Percentiles rank a stretch among this genome's conserved stretches.
Evolutionary conservation across 2,329 filamentous ascomycete species (phyloP).

Genomic region (Dendrostoma leiphaemia): DNA sequence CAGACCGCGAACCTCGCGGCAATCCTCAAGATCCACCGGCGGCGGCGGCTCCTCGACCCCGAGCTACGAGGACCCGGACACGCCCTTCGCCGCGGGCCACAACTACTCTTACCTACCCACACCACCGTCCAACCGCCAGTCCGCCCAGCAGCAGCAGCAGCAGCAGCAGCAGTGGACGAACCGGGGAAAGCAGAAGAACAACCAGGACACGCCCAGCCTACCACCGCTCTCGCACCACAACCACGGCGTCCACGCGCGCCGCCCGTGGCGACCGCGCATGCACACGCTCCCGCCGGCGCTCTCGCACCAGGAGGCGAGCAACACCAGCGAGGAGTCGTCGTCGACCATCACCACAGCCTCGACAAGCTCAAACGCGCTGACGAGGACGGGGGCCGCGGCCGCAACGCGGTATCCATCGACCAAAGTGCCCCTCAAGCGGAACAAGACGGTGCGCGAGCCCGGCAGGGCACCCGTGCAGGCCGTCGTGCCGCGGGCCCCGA

Average conservation of each 20-base stretch:
- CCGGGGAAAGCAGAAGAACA: too few species aligned
- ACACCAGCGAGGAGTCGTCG: background rate
- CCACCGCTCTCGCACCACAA: too few species aligned
- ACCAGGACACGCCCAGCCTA: background rate
- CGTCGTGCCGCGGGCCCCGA: conserved; percentile 1
- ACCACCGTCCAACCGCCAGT: conserved; percentile 1
- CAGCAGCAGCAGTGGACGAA: background rate
- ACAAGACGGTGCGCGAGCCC: conserved; percentile 2
- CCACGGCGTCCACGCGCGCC: background rate
- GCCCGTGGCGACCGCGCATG: background rate
- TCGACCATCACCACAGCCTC: background rate
- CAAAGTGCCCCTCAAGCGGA: background rate
- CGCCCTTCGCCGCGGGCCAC: background rate
- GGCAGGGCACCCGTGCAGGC: conserved; percentile 3
- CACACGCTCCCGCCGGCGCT: background rate
- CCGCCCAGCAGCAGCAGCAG: background rate
- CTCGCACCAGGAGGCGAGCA: background rate
- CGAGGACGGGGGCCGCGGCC: background rate
- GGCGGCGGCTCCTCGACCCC: conserved; percentile 2
- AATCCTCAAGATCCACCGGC: background rate
- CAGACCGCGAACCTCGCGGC: background rate
- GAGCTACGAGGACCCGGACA: conserved; percentile 3
- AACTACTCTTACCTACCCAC: conserved; percentile 4
- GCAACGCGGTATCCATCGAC: too few species aligned
- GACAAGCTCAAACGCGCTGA: too few species aligned